Conservation (phyloP, 768 basidiomycete genomes). For the Suillus bovinus region DNA sequence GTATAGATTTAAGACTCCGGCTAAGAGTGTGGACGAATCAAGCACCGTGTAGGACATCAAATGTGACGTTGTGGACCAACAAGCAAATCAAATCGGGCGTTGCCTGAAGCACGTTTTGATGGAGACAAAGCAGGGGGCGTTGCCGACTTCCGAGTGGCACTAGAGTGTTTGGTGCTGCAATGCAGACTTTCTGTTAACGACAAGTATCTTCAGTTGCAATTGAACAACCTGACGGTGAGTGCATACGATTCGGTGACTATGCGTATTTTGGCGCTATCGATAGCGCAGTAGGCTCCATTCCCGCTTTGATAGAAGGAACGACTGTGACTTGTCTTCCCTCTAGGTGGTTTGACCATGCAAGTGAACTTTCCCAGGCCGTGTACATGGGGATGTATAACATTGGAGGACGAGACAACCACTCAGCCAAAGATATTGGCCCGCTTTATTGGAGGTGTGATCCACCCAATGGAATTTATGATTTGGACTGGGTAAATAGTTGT, state of each 20-base stretch:
- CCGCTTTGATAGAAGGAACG: too few species aligned
- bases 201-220: not conserved
- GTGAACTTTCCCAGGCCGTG: not conserved
- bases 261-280: not conserved
- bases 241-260: not conserved
- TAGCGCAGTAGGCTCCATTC: not conserved
- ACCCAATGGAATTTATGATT: conserved; percentile 59
- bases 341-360: not conserved
- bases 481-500: conserved; percentile 43
- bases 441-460: conserved; percentile 54
- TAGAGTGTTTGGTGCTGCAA: not conserved
- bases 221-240: not conserved
- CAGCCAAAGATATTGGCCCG: conserved; percentile 54
- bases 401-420: conserved; percentile 3
- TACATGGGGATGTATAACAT: not conserved
- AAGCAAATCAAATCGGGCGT: not conserved
- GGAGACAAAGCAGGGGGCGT: not conserved
- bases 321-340: not conserved
- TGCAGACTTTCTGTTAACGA: not conserved
- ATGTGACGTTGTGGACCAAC: not conserved
- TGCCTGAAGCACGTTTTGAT: conserved; percentile 7
- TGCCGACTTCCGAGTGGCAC: not conserved
- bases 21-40: not conserved
- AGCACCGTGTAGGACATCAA: not conserved
- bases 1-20: not conserved